Conservation (phyloP, 495 filamentous ascomycete species). For the Viridothelium virens region DNA sequence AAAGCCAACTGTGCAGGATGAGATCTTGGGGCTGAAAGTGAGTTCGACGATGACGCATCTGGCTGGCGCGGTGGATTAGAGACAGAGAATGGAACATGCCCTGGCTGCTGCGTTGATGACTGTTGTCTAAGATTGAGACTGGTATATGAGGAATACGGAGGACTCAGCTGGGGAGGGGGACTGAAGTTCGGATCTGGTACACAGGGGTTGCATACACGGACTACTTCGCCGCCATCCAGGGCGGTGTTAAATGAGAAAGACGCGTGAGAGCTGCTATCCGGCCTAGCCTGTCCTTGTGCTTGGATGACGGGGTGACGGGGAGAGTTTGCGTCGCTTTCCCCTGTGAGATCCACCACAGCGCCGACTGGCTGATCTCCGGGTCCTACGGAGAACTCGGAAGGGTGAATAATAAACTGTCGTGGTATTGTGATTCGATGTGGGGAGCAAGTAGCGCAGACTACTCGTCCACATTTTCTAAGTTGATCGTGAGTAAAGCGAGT, state of each 20-base stretch:
- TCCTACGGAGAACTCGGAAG: constrained; percentile 41
- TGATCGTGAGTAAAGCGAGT: neutral
- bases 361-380: constrained; percentile 25
- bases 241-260: constrained; percentile 39
- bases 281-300: neutral
- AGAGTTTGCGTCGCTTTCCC: constrained; percentile 30
- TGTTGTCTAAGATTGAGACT: constrained; percentile 1
- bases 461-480: constrained; percentile 80
- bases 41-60: neutral
- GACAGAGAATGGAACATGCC: neutral
- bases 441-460: constrained; percentile 86
- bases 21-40: constrained; percentile 15
- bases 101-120: neutral
- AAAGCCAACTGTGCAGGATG: neutral
- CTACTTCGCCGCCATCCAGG: constrained; percentile 73
- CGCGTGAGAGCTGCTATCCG: constrained; percentile 13
- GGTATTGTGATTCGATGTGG: constrained; percentile 95
- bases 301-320: neutral
- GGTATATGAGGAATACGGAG: neutral
- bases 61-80: neutral
- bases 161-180: constrained; percentile 38
- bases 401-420: constrained; percentile 82
- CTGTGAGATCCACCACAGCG: constrained; percentile 40
- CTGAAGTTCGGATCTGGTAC: constrained; percentile 83
- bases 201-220: constrained; percentile 88